Percentiles rank a stretch among this genome's conserved stretches.
These are phyloP conservation scores for Penicillium sp. DNA, from an alignment of 2,329 filamentous ascomycete species.

Conservation along the genomic window DNA sequence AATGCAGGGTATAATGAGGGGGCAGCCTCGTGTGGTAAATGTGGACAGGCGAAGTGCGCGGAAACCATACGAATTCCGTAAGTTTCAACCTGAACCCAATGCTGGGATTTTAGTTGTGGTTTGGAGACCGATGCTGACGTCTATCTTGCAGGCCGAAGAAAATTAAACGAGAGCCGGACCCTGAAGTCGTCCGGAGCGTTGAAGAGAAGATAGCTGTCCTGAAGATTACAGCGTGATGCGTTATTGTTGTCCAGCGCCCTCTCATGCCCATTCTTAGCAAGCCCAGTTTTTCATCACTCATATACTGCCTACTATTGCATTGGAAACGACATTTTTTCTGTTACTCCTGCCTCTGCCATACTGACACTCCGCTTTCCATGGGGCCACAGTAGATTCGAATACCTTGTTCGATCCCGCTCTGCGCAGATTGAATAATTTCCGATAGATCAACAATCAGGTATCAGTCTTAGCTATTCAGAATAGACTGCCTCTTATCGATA, in stretches of 20 bases:
- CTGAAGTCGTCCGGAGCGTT: constrained; percentile 43
- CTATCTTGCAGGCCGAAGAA: constrained; percentile 43
- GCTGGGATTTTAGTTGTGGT: not conserved
- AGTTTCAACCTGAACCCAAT: constrained; percentile 21
- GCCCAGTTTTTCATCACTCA: not conserved
- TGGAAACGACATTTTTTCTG: constrained; percentile 9
- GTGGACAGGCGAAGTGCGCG: constrained; percentile 47
- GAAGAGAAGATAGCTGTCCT: constrained; percentile 44
- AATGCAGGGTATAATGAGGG: constrained; percentile 37
- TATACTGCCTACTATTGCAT: not conserved
- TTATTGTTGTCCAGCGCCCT: not conserved
- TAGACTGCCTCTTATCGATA: not conserved
- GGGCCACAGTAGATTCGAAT: constrained; percentile 5
- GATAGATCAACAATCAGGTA: not conserved
- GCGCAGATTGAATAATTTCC: constrained; percentile 1
- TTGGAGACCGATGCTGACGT: not conserved
- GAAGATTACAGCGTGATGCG: constrained; percentile 14
- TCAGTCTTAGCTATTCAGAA: not conserved
- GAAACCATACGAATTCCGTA: constrained; percentile 50
- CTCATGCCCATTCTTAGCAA: not conserved
- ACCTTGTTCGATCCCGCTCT: not conserved
- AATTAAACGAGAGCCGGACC: constrained; percentile 44
- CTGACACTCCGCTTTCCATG: not conserved
- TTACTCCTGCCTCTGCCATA: not conserved
- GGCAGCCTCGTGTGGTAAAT: constrained; percentile 41